Conservation (phyloP, 106 monocot species). For the Dioscorea alata region DNA sequence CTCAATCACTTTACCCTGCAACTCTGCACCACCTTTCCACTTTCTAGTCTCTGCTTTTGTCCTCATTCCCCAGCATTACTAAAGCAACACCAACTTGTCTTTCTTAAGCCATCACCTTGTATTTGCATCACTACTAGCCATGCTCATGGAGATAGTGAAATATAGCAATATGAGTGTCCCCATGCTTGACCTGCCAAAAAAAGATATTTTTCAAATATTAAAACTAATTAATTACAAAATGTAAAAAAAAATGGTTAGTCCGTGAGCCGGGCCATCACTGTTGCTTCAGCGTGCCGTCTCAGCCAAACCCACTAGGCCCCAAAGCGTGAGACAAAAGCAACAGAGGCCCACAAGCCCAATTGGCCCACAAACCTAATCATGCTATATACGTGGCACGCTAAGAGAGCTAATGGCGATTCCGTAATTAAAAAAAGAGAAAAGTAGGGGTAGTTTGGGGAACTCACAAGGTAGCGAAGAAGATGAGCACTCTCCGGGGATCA, state of each 20-base stretch:
- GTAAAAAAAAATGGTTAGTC: not conserved
- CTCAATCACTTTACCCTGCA: too few species aligned
- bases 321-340: not conserved
- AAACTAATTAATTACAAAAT: not conserved
- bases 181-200: constrained; percentile 65
- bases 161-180: constrained; percentile 82
- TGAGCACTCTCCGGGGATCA: constrained; percentile 1
- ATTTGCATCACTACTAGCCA: constrained; percentile 17
- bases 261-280: not conserved
- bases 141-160: constrained; percentile 68
- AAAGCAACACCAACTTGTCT: too few species aligned
- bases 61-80: not conserved
- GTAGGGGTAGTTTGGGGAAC: not conserved
- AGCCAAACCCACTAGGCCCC: not conserved
- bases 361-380: not conserved
- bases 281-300: not conserved
- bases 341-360: not conserved
- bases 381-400: not conserved
- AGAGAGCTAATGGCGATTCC: not conserved
- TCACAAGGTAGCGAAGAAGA: constrained; percentile 10
- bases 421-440: not conserved
- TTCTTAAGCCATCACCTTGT: not conserved
- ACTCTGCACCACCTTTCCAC: too few species aligned
- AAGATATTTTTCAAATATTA: not conserved
- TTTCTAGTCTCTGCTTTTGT: not conserved